Base-by-base conservation (phyloP, 1,284 basidiomycete genomes). In the Microbotryomycetes sp. region DNA sequence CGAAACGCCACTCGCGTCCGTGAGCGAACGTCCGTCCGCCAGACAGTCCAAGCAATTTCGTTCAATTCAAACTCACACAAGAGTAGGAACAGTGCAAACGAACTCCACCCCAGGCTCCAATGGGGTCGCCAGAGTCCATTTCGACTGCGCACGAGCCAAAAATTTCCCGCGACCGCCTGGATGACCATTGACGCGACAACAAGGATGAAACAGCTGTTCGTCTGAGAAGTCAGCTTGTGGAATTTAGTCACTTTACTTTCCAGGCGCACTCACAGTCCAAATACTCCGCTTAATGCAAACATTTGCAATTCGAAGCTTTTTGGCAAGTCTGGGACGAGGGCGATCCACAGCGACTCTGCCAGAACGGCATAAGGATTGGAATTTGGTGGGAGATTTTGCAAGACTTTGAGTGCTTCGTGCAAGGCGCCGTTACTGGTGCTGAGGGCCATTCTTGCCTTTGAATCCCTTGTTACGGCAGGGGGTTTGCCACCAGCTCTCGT, bases 281-380 rank as follows among this genome's bases (percentile, higher is more conserved):
- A 45, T 16, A 31, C 52, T 3, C 16, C 47, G 29, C 47, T 56
- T 27, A 45, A 45, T 16, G 45, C 16, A 16, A 52, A 15, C 18
- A 61, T 49, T 26, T 61, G 60, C 9, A 18, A 9, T 2, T 30
- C 35, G 35, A 57, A 57, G 11, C 41, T 35, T 11, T 27, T 18
- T 2, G 60, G 55, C 2, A 56, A 23, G 1, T 3, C 3, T 4
- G 60, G 60, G 0, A 26, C 31, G 7, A 61, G 27, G 0, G 4
- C 3, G 13, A 29, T 16, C n/a, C 47, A 27, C 5, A 56, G n/a
- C 30, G 24, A 35, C 5, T 51, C 24, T 18, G 48, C 51, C 6
- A 61, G 24, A 15, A 51, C 51, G 1, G 21, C 30, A 51, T 53
- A 61, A 18, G 60, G 54, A 15, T 61, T 57, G 23, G 27, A 21